Evolutionary conservation across 2,329 filamentous ascomycete genomes (phyloP).

Genomic region (Arthrinium puccinioides): DNA sequence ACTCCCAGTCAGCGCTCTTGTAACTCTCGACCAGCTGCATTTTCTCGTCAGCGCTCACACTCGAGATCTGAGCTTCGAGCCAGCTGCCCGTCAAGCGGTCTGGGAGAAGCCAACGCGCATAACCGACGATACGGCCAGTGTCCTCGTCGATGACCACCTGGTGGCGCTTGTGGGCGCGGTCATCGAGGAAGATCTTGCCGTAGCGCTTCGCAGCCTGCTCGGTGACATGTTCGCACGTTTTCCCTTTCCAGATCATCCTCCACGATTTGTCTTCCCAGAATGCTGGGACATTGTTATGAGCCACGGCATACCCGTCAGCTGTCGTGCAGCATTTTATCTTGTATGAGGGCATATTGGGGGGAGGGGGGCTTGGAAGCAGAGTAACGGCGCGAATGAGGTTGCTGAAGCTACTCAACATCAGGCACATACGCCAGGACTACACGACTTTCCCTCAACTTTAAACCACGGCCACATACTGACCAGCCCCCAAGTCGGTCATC

Average conservation of each 20-base stretch:
- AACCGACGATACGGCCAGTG: slow-evolving; percentile 14
- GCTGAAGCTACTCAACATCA: too few species aligned
- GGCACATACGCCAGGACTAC: too few species aligned
- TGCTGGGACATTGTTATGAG: slow-evolving; percentile 13
- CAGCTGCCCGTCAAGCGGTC: slow-evolving; percentile 6
- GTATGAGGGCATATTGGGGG: slow-evolving; percentile 1
- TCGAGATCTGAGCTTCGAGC: slow-evolving; percentile 11
- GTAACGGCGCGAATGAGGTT: too few species aligned
- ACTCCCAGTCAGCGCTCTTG: slow-evolving; percentile 9
- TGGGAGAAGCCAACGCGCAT: slow-evolving; percentile 15
- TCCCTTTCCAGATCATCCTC: slow-evolving; percentile 7
- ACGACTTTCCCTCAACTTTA: too few species aligned
- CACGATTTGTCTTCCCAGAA: slow-evolving; percentile 14
- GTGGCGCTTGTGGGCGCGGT: slow-evolving; percentile 11
- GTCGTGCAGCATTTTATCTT: slow-evolving; percentile 9
- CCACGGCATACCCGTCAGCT: slow-evolving; percentile 8
- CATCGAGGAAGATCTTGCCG: slow-evolving; percentile 10
- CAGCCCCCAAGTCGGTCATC: too few species aligned
- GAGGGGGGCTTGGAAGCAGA: too few species aligned
- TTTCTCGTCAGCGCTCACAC: slow-evolving; percentile 8
- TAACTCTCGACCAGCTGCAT: slow-evolving; percentile 5
- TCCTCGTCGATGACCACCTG: slow-evolving; percentile 14
- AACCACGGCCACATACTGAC: too few species aligned
- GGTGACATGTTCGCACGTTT: slow-evolving; percentile 8
- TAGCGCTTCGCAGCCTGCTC: slow-evolving; percentile 7